Conservation (phyloP, 2,329 filamentous ascomycete species). For the Aspergillus tanneri region DNA sequence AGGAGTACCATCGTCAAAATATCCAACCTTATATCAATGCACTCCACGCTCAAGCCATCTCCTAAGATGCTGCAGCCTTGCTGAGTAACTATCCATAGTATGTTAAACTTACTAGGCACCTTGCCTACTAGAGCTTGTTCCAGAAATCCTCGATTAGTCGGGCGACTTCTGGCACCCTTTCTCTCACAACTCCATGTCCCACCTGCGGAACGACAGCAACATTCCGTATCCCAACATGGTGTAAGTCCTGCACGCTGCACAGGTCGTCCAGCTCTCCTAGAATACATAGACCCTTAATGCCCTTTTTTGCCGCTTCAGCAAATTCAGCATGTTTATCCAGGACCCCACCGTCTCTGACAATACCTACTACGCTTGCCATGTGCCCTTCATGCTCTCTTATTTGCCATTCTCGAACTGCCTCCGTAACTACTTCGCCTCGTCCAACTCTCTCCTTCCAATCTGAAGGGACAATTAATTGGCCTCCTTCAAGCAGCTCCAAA, state of each 20-base stretch:
- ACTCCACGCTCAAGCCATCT: too few relatives aligned
- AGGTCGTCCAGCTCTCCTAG: slow-evolving; percentile 41
- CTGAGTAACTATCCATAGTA: too few relatives aligned
- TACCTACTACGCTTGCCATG: slow-evolving; percentile 45
- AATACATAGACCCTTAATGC: slow-evolving; percentile 31
- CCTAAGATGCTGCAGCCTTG: too few relatives aligned
- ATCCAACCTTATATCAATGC: too few relatives aligned
- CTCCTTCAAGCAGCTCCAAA: slow-evolving; percentile 46
- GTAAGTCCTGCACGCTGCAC: slow-evolving; percentile 33
- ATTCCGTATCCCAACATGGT: slow-evolving; percentile 34
- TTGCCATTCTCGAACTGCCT: slow-evolving; percentile 52
- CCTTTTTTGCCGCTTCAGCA: slow-evolving; percentile 23
- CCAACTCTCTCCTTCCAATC: slow-evolving; percentile 48
- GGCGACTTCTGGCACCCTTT: slow-evolving; percentile 40
- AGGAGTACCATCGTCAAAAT: too few relatives aligned
- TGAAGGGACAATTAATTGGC: slow-evolving; percentile 40
- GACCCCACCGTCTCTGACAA: slow-evolving; percentile 49
- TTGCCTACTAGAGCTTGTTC: slow-evolving; percentile 10
- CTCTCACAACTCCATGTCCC: slow-evolving; percentile 44
- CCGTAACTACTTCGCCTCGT: slow-evolving; percentile 48
- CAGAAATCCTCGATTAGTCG: slow-evolving; percentile 29
- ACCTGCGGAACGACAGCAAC: slow-evolving; percentile 39
- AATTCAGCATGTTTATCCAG: slow-evolving; percentile 40
- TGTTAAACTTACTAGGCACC: too few relatives aligned
- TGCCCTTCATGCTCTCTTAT: slow-evolving; percentile 49